Evolutionary conservation across 345 rosid species (phyloP).

Genomic region (Salix udensis): DNA sequence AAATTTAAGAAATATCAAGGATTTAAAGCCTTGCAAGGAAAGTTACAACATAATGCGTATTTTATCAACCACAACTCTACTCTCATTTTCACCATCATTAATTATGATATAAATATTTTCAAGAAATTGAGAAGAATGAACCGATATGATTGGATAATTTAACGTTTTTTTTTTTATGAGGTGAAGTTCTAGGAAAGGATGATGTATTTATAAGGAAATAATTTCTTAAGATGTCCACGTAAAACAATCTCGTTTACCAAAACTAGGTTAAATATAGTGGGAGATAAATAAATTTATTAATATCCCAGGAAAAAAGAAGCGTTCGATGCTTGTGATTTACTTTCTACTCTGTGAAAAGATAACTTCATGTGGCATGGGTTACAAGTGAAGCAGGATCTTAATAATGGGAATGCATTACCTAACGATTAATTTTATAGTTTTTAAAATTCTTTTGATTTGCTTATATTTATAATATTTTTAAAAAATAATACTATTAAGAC

Average conservation of each 20-base stretch:
- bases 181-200: no score
- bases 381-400: constrained; percentile 1
- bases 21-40: constrained; percentile 28
- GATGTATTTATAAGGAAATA: no score
- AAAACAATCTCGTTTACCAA: no score
- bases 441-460: no score
- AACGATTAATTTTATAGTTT: background rate
- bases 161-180: no score
- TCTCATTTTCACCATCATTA: constrained; percentile 22
- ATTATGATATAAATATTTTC: constrained; percentile 7
- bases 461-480: no score
- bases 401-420: background rate
- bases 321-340: background rate
- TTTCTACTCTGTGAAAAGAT: background rate
- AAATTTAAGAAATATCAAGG: background rate
- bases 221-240: no score
- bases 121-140: no score
- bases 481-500: no score
- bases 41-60: constrained; percentile 1
- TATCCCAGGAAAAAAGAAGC: background rate
- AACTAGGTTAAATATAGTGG: no score
- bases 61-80: constrained; percentile 17
- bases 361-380: background rate
- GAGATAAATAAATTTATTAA: no score
- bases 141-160: no score